These are phyloP conservation scores for Aureobasidium melanogenum DNA, from an alignment of 2,329 filamentous ascomycete species.

Conservation along the genomic window DNA sequence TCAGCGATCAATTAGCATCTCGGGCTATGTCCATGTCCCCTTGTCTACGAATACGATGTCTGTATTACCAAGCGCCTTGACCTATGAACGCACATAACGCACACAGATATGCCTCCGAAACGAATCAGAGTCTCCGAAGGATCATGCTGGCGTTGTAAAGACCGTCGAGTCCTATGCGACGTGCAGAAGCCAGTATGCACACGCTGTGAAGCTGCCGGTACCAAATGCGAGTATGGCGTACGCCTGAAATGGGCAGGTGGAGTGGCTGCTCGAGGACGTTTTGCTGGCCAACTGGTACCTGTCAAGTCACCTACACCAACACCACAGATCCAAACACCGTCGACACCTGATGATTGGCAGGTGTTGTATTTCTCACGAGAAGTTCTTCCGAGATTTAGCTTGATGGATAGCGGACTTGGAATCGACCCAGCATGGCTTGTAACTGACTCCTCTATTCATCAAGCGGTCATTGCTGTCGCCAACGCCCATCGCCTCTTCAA, in stretches of 20 bases:
- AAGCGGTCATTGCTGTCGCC: neutral
- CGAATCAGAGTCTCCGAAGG: neutral
- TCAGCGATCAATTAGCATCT: neutral
- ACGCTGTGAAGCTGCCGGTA: neutral
- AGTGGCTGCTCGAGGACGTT: slow-evolving; percentile 1
- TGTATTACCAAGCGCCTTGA: neutral
- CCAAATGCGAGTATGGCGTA: neutral
- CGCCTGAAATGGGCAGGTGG: neutral
- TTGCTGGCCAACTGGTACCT: neutral
- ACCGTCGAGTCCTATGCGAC: neutral
- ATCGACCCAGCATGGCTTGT: slow-evolving; percentile 2
- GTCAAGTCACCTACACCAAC: neutral
- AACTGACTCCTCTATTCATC: neutral
- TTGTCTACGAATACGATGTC: neutral
- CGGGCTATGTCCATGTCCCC: neutral
- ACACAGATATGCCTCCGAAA: neutral
- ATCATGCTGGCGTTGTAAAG: slow-evolving; percentile 2
- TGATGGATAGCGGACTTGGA: neutral
- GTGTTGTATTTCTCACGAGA: neutral
- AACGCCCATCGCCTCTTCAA: neutral
- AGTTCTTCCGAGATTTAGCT: neutral
- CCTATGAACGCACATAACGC: neutral
- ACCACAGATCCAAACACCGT: neutral
- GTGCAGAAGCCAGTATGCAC: neutral
- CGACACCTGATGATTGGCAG: neutral